Percentiles rank a stretch among this genome's conserved stretches.
Conservation (phyloP, 2,329 filamentous ascomycete species). For the Tricladium varicosporioides region DNA sequence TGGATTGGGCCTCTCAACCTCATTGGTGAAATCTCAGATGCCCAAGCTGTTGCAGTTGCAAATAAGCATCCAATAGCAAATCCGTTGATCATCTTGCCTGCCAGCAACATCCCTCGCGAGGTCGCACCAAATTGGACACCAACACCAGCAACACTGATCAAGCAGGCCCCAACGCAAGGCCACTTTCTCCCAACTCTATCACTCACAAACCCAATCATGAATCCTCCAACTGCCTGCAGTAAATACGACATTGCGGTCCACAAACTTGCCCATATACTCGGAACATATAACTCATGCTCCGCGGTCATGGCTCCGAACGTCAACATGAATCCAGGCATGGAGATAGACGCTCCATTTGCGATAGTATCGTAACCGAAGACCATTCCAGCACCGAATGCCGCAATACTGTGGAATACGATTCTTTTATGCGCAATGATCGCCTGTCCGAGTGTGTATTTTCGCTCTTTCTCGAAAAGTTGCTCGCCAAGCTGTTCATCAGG, state of each 20-base stretch:
- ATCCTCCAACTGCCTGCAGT: conserved; percentile 17
- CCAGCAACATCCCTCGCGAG: conserved; percentile 14
- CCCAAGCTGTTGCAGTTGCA: conserved; percentile 15
- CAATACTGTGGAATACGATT: conserved; percentile 9
- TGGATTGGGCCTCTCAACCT: conserved; percentile 21
- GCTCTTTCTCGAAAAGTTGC: conserved; percentile 8
- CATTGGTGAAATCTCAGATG: conserved; percentile 19
- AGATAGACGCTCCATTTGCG: conserved; percentile 19
- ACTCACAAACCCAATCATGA: conserved; percentile 15
- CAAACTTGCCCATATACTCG: conserved; percentile 22
- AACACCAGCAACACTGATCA: conserved; percentile 15
- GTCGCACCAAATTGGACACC: conserved; percentile 16
- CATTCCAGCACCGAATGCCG: conserved; percentile 8
- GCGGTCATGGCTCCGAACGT: conserved; percentile 20
- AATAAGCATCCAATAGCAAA: conserved; percentile 19
- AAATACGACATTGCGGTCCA: conserved; percentile 22
- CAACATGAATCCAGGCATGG: conserved; percentile 20
- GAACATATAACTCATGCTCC: conserved; percentile 21
- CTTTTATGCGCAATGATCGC: conserved; percentile 9
- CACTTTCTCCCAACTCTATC: conserved; percentile 19
- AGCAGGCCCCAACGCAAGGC: conserved; percentile 13
- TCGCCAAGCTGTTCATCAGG: conserved; percentile 10
- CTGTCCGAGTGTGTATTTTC: conserved; percentile 12
- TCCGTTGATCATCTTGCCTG: conserved; percentile 22
- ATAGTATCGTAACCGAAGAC: conserved; percentile 21